These are phyloP conservation scores for Mallotus repandus DNA, from an alignment of 441 rosid genomes.

Conservation along the genomic window DNA sequence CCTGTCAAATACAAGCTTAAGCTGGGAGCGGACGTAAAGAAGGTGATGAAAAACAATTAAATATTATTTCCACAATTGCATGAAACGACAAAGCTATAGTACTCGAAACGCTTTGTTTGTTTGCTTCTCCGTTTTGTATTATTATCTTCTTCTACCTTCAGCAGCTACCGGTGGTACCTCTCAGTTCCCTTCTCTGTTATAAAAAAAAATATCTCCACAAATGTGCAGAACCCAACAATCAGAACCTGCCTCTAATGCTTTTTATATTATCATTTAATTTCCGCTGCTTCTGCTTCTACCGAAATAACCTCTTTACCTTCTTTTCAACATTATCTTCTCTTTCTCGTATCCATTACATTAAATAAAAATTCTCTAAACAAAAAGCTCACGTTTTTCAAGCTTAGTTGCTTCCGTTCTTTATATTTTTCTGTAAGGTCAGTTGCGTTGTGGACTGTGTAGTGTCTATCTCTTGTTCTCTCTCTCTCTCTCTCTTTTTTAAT, in stretches of 20 bases:
- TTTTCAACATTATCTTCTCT: not conserved
- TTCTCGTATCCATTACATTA: not conserved
- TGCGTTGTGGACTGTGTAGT: not conserved
- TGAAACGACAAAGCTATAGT: constrained; percentile 8
- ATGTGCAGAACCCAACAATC: not conserved
- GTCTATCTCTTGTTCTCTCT: not conserved
- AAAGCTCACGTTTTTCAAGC: not conserved
- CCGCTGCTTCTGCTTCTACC: not conserved
- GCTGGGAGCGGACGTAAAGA: not conserved
- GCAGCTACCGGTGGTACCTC: too few relatives aligned
- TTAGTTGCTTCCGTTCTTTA: not conserved
- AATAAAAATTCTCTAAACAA: not conserved
- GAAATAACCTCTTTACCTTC: not conserved
- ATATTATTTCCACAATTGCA: not conserved
- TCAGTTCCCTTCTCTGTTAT: too few relatives aligned
- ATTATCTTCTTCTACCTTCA: not conserved
- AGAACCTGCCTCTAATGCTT: too few relatives aligned
- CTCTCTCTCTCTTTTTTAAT: not conserved
- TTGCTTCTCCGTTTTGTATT: not conserved
- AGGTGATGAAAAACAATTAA: constrained; percentile 8
- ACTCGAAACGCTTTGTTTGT: not conserved
- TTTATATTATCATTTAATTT: too few relatives aligned
- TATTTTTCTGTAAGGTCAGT: constrained; percentile 7
- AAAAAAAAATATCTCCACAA: not conserved
- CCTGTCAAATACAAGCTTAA: too few relatives aligned